Percentiles rank a stretch among this genome's conserved stretches.
Conservation (phyloP, 495 filamentous ascomycete species). For the Rhizodiscina lignyota region DNA sequence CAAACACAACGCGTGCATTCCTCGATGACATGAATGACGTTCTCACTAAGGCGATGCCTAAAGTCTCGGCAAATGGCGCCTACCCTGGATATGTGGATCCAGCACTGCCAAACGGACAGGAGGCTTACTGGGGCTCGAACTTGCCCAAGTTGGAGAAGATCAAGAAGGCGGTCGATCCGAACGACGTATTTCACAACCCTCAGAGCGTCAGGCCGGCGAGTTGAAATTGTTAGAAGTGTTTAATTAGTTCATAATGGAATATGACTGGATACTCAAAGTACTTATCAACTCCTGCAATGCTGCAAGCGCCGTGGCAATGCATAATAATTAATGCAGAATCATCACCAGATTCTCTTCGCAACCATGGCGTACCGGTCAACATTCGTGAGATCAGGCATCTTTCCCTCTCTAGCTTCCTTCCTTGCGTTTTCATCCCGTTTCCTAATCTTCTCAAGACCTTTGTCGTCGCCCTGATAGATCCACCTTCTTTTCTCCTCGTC, state of each 20-base stretch:
- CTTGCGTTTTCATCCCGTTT: slow-evolving; percentile 38
- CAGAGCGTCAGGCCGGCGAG: slow-evolving; percentile 31
- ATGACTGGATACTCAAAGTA: no score
- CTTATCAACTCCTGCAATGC: no score
- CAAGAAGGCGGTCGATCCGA: slow-evolving; percentile 38
- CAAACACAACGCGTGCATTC: slow-evolving; percentile 20
- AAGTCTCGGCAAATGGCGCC: slow-evolving; percentile 8
- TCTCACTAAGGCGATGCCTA: slow-evolving; percentile 9
- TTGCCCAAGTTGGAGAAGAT: slow-evolving; percentile 32
- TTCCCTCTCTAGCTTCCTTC: slow-evolving; percentile 27
- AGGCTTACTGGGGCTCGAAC: slow-evolving; percentile 33
- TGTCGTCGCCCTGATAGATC: slow-evolving; percentile 39
- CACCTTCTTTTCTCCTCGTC: slow-evolving; percentile 70
- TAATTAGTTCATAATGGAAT: no score
- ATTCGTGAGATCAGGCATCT: slow-evolving; percentile 42
- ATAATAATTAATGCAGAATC: neutral
- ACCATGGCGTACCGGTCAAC: slow-evolving; percentile 84
- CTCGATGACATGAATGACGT: slow-evolving; percentile 28
- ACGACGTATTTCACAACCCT: slow-evolving; percentile 45
- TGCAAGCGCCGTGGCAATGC: neutral
- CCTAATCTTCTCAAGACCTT: slow-evolving; percentile 9
- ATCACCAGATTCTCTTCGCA: slow-evolving; percentile 80
- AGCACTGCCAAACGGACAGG: slow-evolving; percentile 8
- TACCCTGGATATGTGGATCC: slow-evolving; percentile 17
- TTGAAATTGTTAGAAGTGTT: no score